Evolutionary conservation across 139 green algal species (phyloP).

Genomic region (Coelastrella sp.): DNA sequence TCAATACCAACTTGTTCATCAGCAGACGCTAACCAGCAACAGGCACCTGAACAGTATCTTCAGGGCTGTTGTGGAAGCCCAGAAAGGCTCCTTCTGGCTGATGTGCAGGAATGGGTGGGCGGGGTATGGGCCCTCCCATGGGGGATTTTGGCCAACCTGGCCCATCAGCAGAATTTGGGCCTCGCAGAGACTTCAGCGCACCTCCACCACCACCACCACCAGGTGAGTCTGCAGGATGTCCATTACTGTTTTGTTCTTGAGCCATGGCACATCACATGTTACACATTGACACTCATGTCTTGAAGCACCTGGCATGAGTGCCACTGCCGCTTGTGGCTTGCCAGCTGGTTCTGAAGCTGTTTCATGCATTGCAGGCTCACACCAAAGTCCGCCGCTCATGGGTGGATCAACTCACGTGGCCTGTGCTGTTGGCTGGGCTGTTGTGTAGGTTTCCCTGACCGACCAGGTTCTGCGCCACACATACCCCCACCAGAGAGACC

Average conservation of each 20-base stretch:
- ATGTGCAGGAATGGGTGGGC: not conserved
- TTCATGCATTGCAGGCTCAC: no score
- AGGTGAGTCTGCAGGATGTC: not conserved
- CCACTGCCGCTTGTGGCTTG: no score
- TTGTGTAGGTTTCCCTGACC: not conserved
- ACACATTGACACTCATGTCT: not conserved
- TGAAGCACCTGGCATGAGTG: not conserved
- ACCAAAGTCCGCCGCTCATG: no score
- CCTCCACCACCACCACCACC: not conserved
- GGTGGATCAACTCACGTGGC: not conserved
- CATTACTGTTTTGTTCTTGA: no score
- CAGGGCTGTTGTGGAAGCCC: no score
- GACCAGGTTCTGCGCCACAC: not conserved
- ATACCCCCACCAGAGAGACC: not conserved
- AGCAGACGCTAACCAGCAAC: no score
- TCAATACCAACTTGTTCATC: no score
- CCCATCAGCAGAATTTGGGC: not conserved
- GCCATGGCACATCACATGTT: no score
- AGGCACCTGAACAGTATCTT: no score
- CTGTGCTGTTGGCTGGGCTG: not conserved
- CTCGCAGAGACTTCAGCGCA: not conserved
- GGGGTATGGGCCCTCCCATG: not conserved
- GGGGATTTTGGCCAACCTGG: not conserved
- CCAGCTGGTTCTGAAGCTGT: no score
- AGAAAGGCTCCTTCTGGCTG: no score